These are phyloP conservation scores for Echites panduratus DNA, from an alignment of 257 asterid species.

Conservation along the genomic window DNA sequence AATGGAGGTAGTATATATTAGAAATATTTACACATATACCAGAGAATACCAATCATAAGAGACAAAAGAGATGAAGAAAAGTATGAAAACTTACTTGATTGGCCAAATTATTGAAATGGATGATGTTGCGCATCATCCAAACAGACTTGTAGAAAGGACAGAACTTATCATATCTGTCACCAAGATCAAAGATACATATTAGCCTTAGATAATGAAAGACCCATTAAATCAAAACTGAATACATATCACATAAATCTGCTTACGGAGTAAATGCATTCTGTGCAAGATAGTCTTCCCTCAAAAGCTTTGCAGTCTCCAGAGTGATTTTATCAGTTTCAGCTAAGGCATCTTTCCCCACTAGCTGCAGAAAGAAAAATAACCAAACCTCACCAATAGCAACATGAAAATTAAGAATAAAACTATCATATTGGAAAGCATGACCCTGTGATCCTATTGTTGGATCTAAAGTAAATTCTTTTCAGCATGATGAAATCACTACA, in stretches of 20 bases:
- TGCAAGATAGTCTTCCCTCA: slow-evolving; percentile 99
- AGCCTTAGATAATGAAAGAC: not conserved
- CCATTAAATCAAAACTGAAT: not conserved
- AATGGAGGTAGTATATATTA: not conserved
- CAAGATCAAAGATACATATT: slow-evolving; percentile 14
- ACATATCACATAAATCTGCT: slow-evolving; percentile 15
- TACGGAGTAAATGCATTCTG: slow-evolving; percentile 99
- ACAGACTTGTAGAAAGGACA: slow-evolving; percentile 99
- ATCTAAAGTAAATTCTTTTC: slow-evolving; percentile 32
- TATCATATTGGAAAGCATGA: not conserved
- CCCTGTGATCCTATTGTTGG: not conserved
- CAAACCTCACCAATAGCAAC: not conserved
- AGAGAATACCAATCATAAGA: not conserved
- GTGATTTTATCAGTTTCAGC: slow-evolving; percentile 97
- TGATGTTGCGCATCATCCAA: slow-evolving; percentile 99
- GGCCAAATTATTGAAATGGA: slow-evolving; percentile 94
- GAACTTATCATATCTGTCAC: slow-evolving; percentile 75
- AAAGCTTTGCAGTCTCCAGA: slow-evolving; percentile 94
- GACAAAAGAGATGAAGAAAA: not conserved
- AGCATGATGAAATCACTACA: not conserved
- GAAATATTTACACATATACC: not conserved
- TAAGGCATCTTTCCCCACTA: slow-evolving; percentile 96
- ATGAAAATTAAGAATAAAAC: not conserved
- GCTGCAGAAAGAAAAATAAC: slow-evolving; percentile 47
- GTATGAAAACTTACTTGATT: slow-evolving; percentile 60